Evolutionary conservation across 495 filamentous ascomycete genomes (phyloP).

Genomic region (Neurospora discreta): DNA sequence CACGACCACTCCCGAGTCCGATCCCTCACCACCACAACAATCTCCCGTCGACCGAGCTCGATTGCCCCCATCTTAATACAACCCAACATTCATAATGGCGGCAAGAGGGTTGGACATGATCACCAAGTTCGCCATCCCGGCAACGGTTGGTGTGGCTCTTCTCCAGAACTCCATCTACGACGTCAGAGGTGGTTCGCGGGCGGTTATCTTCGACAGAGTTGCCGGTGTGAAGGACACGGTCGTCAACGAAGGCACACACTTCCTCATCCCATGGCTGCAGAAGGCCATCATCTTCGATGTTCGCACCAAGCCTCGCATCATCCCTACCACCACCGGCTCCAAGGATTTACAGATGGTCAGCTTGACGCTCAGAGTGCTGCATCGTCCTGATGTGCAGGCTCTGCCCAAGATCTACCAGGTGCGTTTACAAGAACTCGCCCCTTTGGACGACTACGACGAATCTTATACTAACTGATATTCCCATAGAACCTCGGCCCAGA

Average conservation of each 20-base stretch:
- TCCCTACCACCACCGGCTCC: constrained; percentile 94
- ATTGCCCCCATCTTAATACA: constrained; percentile 15
- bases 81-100: constrained; percentile 26
- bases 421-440: constrained; percentile 10
- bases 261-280: constrained; percentile 93
- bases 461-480: background rate
- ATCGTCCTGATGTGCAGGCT: constrained; percentile 84
- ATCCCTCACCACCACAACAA: background rate
- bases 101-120: constrained; percentile 50
- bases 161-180: constrained; percentile 82
- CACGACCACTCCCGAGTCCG: background rate
- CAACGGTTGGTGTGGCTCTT: constrained; percentile 48
- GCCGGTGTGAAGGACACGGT: constrained; percentile 88
- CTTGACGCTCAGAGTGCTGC: constrained; percentile 90
- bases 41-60: background rate
- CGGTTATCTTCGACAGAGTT: constrained; percentile 95
- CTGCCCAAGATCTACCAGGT: constrained; percentile 99
- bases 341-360: constrained; percentile 99
- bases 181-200: constrained; percentile 83
- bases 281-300: constrained; percentile 94
- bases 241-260: constrained; percentile 93
- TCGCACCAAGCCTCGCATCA: constrained; percentile 91
- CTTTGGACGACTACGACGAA: background rate
- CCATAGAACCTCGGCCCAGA: constrained; percentile 70
- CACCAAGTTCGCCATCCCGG: constrained; percentile 63